These are phyloP conservation scores for Heterobasidion occidentale DNA, from an alignment of 1,284 basidiomycete species.

Conservation along the genomic window DNA sequence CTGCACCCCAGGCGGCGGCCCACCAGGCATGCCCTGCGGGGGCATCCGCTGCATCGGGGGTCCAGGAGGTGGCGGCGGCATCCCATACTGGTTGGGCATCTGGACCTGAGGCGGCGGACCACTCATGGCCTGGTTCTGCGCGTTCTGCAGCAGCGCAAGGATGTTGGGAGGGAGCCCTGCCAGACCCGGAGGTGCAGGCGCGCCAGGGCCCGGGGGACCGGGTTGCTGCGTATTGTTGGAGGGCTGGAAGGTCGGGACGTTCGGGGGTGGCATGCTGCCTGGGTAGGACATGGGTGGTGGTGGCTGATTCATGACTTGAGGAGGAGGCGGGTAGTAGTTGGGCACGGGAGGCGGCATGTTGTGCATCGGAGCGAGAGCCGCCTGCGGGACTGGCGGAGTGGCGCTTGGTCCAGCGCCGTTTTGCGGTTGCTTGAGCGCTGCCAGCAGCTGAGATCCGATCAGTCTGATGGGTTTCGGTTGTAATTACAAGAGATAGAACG, in stretches of 20 bases:
- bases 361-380: constrained; percentile 1
- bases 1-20: constrained; percentile 19
- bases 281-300: constrained; percentile 6
- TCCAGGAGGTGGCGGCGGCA: constrained; percentile 8
- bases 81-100: background rate
- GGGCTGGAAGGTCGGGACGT: background rate
- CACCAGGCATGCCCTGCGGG: constrained; percentile 15
- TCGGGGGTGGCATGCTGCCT: background rate
- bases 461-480: background rate
- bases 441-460: constrained; percentile 40
- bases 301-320: constrained; percentile 13
- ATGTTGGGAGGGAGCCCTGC: constrained; percentile 51
- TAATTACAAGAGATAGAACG: constrained; percentile 8
- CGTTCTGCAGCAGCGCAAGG: constrained; percentile 50
- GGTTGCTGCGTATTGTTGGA: constrained; percentile 16
- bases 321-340: constrained; percentile 35
- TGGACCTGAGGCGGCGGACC: constrained; percentile 31
- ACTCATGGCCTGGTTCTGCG: constrained; percentile 28
- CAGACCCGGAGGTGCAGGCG: constrained; percentile 27
- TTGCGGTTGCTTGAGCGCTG: constrained; percentile 67
- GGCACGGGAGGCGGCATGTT: constrained; percentile 27
- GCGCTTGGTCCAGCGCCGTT: constrained; percentile 19
- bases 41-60: constrained; percentile 7
- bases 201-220: constrained; percentile 24
- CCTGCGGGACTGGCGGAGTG: constrained; percentile 11